Base-by-base conservation (phyloP, 2,329 filamentous ascomycete species). In the Falciphora oryzae region DNA sequence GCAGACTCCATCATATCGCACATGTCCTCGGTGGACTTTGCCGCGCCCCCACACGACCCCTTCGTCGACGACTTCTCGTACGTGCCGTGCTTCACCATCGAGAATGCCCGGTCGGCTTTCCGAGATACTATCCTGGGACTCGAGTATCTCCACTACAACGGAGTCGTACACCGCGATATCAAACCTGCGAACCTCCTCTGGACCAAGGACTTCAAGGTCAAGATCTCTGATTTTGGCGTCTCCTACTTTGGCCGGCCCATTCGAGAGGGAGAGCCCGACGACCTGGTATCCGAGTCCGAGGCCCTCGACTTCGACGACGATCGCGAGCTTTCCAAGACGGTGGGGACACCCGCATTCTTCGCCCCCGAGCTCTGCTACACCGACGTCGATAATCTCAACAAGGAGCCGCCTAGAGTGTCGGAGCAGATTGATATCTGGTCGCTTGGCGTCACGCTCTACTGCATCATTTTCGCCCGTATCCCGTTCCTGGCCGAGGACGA, bases 211-310 rank as follows among this genome's bases (percentile, higher is more conserved):
- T 88, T 93, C 70, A 88, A 89, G 18, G 92, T 97, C 72, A 99
- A 99, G 81, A 99, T 99, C 66, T 98, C 95, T 6, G 95, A 99
- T 73, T 99, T 99, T 79, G 95, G 95, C 38, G 95, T 99, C 1
- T 99, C 95, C 1, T 99, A 98, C 75, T 92, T 99, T 67, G 95
- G 95, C 32, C 88, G 92, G 62, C 92, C 92, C 1, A 90, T 93
- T 65, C 85, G 91, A 56, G 92, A 96, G 60, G 91, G 90, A 63
- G 92, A 96, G 70, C 84, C 87, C 53, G 89, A 92, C 65, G 89
- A 93, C 76, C 88, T 79, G 66, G 88, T 80, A 25, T 89, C 89
- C 4, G 91, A 96, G 73, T 91, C 89, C 0, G 93, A 97, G 74
- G 90, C 91, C 14, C 88, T 87, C 57, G 92, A 96, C 71, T 87